These are phyloP conservation scores for Pelargonium myrrhifolium DNA, from an alignment of 441 rosid genomes.

Conservation along the genomic window DNA sequence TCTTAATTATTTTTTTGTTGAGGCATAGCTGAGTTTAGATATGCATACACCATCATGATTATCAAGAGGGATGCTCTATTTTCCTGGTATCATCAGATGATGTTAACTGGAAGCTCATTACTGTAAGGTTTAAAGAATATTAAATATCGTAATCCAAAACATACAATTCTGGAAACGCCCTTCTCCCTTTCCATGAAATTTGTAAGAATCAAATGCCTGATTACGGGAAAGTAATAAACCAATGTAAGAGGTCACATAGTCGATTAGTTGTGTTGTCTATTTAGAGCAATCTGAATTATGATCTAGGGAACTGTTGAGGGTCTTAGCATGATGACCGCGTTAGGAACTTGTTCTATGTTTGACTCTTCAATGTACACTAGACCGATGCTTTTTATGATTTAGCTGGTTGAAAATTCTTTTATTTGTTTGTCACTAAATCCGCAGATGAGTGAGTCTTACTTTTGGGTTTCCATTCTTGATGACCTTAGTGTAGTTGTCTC, in stretches of 20 bases:
- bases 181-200: background rate
- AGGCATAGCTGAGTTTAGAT: background rate
- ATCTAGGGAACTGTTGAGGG: conserved; percentile 4
- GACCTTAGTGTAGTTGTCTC: conserved; percentile 21
- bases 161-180: background rate
- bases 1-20: no score
- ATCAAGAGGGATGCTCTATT: background rate
- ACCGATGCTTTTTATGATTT: conserved; percentile 2
- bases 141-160: background rate
- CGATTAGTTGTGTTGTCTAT: background rate
- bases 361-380: conserved; percentile 1
- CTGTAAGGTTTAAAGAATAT: background rate
- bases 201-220: background rate
- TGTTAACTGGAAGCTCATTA: background rate
- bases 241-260: background rate
- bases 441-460: conserved; percentile 1
- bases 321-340: background rate
- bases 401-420: background rate
- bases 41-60: background rate
- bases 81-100: background rate
- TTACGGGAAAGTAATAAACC: background rate
- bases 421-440: background rate
- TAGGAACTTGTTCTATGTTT: background rate
- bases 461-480: conserved; percentile 9
- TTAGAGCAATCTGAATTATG: background rate